Evolutionary conservation across 495 filamentous ascomycete species (phyloP).

Genomic region (Darksidea phi): DNA sequence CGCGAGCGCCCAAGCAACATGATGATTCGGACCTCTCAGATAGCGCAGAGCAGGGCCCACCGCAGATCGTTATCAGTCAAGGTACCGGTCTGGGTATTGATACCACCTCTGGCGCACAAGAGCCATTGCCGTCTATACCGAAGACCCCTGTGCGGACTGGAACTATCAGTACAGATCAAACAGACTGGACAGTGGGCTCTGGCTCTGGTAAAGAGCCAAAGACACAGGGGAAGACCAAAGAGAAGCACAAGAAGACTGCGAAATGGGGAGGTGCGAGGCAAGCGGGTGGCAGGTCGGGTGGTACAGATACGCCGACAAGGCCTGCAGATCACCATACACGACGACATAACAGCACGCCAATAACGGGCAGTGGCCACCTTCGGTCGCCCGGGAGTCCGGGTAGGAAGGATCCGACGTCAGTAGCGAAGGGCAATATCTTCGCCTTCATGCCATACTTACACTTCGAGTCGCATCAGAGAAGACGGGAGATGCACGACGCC

Average conservation of each 20-base stretch:
- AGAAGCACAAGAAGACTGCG: conserved; percentile 26
- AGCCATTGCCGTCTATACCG: conserved; percentile 4
- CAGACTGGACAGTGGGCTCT: conserved; percentile 23
- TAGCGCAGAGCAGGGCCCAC: conserved; percentile 41
- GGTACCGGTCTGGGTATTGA: conserved; percentile 22
- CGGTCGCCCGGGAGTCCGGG: conserved; percentile 35
- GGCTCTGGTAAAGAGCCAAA: conserved; percentile 12
- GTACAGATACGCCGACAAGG: conserved; percentile 27
- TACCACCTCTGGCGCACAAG: conserved; percentile 11
- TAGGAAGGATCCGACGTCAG: conserved; percentile 27
- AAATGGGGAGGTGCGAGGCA: conserved; percentile 14
- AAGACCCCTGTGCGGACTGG: conserved; percentile 21
- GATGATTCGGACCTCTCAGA: conserved; percentile 43
- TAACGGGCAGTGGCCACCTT: conserved; percentile 15
- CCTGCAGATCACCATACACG: conserved; percentile 8
- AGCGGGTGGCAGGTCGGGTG: conserved; percentile 7
- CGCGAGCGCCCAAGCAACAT: conserved; percentile 45
- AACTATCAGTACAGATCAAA: conserved; percentile 26
- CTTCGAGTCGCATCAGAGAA: conserved; percentile 60
- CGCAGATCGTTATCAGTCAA: conserved; percentile 27
- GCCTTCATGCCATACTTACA: conserved; percentile 70
- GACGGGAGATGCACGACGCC: conserved; percentile 59
- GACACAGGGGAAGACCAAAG: conserved; percentile 22
- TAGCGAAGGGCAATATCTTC: conserved; percentile 53
- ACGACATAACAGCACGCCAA: neutral